Evolutionary conservation across 345 rosid genomes (phyloP).

Genomic region (Syzygium aqueum): DNA sequence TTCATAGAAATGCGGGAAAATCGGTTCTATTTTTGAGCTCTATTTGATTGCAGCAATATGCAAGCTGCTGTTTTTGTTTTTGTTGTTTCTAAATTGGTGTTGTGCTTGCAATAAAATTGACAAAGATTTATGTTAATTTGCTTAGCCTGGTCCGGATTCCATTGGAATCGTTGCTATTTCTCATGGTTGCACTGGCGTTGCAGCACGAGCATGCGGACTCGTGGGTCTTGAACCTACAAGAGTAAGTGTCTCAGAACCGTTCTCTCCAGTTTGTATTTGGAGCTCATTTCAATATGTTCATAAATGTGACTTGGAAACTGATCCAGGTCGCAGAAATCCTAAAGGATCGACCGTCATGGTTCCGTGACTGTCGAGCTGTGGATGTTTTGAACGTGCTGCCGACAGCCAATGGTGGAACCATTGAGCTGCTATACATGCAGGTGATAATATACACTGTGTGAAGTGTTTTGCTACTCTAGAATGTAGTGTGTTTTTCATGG

Average conservation of each 20-base stretch:
- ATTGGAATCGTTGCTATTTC: slow-evolving; percentile 99
- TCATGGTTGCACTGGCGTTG: slow-evolving; percentile 99
- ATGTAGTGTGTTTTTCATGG: neutral
- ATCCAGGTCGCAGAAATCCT: slow-evolving; percentile 96
- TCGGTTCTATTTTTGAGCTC: neutral
- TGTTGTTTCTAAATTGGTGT: neutral
- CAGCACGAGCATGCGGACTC: slow-evolving; percentile 99
- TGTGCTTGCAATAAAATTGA: neutral
- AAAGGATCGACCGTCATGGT: slow-evolving; percentile 98
- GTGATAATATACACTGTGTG: slow-evolving; percentile 10
- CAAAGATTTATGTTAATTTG: neutral
- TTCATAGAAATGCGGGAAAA: neutral
- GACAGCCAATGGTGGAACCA: slow-evolving; percentile 98
- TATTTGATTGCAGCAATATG: neutral
- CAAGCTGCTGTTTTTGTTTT: neutral
- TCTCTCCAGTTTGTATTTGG: neutral
- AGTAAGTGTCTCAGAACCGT: slow-evolving; percentile 32
- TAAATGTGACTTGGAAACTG: neutral
- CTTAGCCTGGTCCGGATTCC: slow-evolving; percentile 99
- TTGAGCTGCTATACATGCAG: slow-evolving; percentile 99
- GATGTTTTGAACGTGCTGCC: slow-evolving; percentile 97
- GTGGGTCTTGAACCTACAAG: slow-evolving; percentile 99
- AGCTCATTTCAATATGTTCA: neutral
- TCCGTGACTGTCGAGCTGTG: slow-evolving; percentile 98
- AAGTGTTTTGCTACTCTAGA: neutral